A percentile compares a stretch with the other conserved stretches of the same genome.
These are phyloP conservation scores for Plantago ovata DNA, from an alignment of 257 asterid species.

Conservation along the genomic window DNA sequence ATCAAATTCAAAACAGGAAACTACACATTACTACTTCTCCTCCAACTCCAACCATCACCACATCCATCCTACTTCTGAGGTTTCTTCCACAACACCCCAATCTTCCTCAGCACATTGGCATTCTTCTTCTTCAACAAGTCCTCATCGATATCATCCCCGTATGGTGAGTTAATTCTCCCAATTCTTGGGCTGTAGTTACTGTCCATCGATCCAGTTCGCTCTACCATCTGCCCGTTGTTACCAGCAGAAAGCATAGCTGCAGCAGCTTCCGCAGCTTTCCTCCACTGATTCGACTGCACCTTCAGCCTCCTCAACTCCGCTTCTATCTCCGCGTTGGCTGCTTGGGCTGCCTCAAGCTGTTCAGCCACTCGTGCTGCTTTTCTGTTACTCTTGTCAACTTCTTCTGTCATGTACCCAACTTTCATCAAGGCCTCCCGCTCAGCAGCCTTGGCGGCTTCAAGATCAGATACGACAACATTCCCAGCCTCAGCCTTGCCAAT, in stretches of 20 bases:
- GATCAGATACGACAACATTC: constrained; percentile 28
- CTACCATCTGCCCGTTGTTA: constrained; percentile 61
- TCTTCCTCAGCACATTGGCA: constrained; percentile 66
- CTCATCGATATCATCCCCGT: constrained; percentile 62
- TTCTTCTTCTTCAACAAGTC: constrained; percentile 74
- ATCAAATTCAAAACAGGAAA: not conserved
- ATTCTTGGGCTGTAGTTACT: constrained; percentile 50
- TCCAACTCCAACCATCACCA: not conserved
- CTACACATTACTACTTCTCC: not conserved
- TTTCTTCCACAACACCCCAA: constrained; percentile 88
- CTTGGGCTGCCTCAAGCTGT: constrained; percentile 69
- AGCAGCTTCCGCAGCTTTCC: constrained; percentile 97
- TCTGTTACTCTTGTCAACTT: constrained; percentile 56
- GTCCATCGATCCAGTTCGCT: constrained; percentile 80
- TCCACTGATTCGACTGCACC: constrained; percentile 97
- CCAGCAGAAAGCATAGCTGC: constrained; percentile 80
- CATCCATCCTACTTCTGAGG: constrained; percentile 46
- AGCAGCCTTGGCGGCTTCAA: constrained; percentile 45
- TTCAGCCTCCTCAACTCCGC: constrained; percentile 65
- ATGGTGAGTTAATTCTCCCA: constrained; percentile 55
- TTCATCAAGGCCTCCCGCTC: constrained; percentile 65
- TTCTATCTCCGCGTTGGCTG: constrained; percentile 73
- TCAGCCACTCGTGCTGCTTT: constrained; percentile 46
- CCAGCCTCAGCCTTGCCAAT: constrained; percentile 19
- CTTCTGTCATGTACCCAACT: constrained; percentile 51